A percentile compares a stretch with the other conserved stretches of the same genome.
phyloP scores from a whole-genome alignment of 2,329 filamentous ascomycete species.

The Ilyonectria mors-panacis region DNA sequence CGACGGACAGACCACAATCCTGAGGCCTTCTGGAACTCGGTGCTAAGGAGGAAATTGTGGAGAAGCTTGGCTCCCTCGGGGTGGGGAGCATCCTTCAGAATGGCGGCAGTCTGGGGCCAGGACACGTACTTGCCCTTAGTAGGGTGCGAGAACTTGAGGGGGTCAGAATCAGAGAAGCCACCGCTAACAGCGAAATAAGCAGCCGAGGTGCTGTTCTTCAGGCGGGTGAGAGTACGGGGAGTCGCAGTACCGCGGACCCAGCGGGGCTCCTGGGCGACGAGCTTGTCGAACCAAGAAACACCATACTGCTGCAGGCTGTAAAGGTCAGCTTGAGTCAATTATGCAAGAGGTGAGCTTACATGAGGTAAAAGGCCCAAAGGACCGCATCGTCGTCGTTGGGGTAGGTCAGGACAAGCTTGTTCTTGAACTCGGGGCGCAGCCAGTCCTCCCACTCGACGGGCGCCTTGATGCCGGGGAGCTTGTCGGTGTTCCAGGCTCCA shows the following conservation, averaged over 20 bases:
- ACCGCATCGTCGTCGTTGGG: constrained; percentile 73
- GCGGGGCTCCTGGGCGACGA: constrained; percentile 63
- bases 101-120: constrained; percentile 65
- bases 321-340: background rate
- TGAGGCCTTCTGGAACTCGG: constrained; percentile 54
- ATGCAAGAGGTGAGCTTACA: constrained; percentile 54
- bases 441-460: constrained; percentile 59
- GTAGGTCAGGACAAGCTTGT: constrained; percentile 68
- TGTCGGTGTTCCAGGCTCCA: constrained; percentile 49
- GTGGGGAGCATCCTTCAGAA: constrained; percentile 63
- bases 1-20: constrained; percentile 53
- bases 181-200: constrained; percentile 53
- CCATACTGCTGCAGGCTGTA: constrained; percentile 58
- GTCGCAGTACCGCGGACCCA: constrained; percentile 69
- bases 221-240: constrained; percentile 53
- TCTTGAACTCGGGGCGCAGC: constrained; percentile 65
- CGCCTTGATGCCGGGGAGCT: constrained; percentile 50
- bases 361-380: constrained; percentile 64
- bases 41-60: constrained; percentile 61
- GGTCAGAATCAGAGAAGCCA: constrained; percentile 33
- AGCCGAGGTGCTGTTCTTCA: constrained; percentile 49
- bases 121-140: constrained; percentile 59
- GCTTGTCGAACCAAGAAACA: constrained; percentile 61
- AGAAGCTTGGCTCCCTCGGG: constrained; percentile 67
- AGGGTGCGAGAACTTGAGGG: constrained; percentile 50